phyloP scores from a whole-genome alignment of 148 eudicot species.

The Talinum fruticosum region DNA sequence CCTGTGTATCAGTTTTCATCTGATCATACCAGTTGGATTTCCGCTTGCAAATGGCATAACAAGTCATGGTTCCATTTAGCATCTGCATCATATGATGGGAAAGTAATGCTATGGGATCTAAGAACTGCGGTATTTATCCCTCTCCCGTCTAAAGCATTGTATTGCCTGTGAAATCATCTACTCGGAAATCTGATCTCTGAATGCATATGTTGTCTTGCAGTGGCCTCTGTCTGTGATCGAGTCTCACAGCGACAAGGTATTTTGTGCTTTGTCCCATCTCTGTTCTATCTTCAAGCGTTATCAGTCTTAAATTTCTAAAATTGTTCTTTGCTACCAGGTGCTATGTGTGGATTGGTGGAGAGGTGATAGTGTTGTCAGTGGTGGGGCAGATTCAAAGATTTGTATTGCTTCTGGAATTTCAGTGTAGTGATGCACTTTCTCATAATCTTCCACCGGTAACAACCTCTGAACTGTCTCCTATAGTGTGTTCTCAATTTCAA shows the following conservation, averaged over 20 bases:
- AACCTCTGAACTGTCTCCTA: not conserved
- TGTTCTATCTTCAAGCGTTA: not conserved
- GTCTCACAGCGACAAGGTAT: conserved; percentile 84
- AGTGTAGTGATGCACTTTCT: conserved; percentile 39
- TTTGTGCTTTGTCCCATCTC: not conserved
- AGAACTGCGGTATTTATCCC: conserved; percentile 69
- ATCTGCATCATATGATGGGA: conserved; percentile 89
- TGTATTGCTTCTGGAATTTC: conserved; percentile 66
- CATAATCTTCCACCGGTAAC: conserved; percentile 17
- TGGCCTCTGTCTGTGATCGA: conserved; percentile 81
- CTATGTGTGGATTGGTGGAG: conserved; percentile 95
- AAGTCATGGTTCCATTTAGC: conserved; percentile 86
- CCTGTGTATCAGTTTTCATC: conserved; percentile 84
- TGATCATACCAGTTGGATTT: conserved; percentile 75
- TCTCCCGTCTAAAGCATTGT: not conserved
- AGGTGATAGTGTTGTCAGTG: conserved; percentile 71
- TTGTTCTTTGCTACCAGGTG: conserved; percentile 41
- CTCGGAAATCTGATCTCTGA: conserved; percentile 11
- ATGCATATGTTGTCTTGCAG: conserved; percentile 44
- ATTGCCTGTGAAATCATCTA: not conserved
- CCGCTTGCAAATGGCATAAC: conserved; percentile 87
- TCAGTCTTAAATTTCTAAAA: not conserved
- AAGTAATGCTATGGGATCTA: conserved; percentile 89
- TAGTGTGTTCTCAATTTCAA: not conserved
- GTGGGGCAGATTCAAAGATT: conserved; percentile 88